A percentile compares a stretch with the other conserved stretches of the same genome.
These are phyloP conservation scores for Earliella scabrosa DNA, from an alignment of 1,284 basidiomycete species.

Conservation along the genomic window DNA sequence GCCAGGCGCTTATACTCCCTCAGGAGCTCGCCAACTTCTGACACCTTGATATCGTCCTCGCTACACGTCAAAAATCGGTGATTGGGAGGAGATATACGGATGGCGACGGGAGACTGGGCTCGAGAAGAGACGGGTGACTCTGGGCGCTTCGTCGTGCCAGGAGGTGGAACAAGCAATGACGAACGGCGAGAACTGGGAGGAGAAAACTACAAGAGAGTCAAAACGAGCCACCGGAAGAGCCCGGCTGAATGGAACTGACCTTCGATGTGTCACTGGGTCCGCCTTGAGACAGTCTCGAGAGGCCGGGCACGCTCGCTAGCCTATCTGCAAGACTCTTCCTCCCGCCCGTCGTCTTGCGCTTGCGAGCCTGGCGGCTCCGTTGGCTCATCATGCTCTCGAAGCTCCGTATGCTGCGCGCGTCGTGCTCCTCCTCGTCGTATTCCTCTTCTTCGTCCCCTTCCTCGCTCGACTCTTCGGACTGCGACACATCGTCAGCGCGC, in stretches of 20 bases:
- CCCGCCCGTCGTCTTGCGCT: conserved; percentile 33
- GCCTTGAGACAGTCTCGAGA: conserved; percentile 48
- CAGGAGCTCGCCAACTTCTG: conserved; percentile 77
- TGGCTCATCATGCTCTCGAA: conserved; percentile 82
- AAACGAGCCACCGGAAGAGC: background rate
- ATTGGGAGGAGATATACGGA: conserved; percentile 58
- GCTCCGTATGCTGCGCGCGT: conserved; percentile 74
- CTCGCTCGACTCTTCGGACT: conserved; percentile 38
- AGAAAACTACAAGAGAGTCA: conserved; percentile 35
- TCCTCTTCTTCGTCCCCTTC: conserved; percentile 41
- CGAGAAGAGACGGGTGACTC: conserved; percentile 53
- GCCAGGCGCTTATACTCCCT: conserved; percentile 75
- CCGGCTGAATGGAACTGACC: conserved; percentile 15
- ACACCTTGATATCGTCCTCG: conserved; percentile 73
- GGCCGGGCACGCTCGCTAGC: conserved; percentile 70
- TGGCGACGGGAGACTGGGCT: conserved; percentile 43
- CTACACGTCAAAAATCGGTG: conserved; percentile 69
- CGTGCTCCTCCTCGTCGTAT: conserved; percentile 46
- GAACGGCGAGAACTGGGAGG: conserved; percentile 51
- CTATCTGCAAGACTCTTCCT: conserved; percentile 77
- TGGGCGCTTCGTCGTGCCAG: conserved; percentile 31
- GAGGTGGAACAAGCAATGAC: conserved; percentile 44
- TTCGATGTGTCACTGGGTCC: conserved; percentile 26
- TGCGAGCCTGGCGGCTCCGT: conserved; percentile 42
- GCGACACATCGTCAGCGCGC: conserved; percentile 34